Evolutionary conservation across 1,284 basidiomycete species (phyloP).

Genomic region (Sporisorium reilianum): DNA sequence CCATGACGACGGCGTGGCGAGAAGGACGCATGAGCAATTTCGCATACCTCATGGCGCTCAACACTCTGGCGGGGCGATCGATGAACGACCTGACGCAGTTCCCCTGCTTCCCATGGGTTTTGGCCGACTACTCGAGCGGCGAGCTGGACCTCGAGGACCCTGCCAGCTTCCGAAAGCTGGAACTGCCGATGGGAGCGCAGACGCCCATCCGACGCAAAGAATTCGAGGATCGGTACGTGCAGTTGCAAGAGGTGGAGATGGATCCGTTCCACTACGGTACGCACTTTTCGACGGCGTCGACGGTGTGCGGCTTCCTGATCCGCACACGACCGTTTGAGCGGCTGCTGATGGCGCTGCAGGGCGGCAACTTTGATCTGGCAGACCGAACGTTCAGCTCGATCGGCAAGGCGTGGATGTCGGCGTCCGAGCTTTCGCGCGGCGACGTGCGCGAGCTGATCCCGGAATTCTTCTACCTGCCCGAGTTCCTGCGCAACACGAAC

Average conservation of each 20-base stretch:
- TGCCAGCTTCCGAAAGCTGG: constrained; percentile 81
- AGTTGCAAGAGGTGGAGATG: constrained; percentile 78
- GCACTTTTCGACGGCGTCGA: constrained; percentile 96
- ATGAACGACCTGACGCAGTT: constrained; percentile 86
- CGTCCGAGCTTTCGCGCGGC: constrained; percentile 85
- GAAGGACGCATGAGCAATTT: constrained; percentile 66
- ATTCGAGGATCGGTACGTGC: constrained; percentile 77
- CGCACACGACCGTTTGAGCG: constrained; percentile 78
- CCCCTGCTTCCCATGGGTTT: constrained; percentile 91
- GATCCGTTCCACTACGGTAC: constrained; percentile 76
- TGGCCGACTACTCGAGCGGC: constrained; percentile 85
- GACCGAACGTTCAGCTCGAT: constrained; percentile 86
- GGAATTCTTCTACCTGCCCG: constrained; percentile 80
- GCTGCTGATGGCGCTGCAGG: constrained; percentile 61
- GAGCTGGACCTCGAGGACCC: constrained; percentile 78
- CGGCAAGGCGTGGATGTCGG: constrained; percentile 82
- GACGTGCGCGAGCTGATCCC: constrained; percentile 95
- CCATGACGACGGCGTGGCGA: constrained; percentile 64
- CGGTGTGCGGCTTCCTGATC: constrained; percentile 93
- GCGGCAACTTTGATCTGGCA: constrained; percentile 91
- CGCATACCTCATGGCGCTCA: constrained; percentile 68
- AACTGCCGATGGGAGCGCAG: constrained; percentile 91
- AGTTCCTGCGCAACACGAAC: constrained; percentile 72
- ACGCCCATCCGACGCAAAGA: constrained; percentile 75
- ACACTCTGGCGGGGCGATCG: constrained; percentile 67